Percentiles rank a stretch among this genome's conserved stretches.
phyloP scores from a whole-genome alignment of 2,329 filamentous ascomycete genomes.

The Arthrobotrys entomopaga region DNA sequence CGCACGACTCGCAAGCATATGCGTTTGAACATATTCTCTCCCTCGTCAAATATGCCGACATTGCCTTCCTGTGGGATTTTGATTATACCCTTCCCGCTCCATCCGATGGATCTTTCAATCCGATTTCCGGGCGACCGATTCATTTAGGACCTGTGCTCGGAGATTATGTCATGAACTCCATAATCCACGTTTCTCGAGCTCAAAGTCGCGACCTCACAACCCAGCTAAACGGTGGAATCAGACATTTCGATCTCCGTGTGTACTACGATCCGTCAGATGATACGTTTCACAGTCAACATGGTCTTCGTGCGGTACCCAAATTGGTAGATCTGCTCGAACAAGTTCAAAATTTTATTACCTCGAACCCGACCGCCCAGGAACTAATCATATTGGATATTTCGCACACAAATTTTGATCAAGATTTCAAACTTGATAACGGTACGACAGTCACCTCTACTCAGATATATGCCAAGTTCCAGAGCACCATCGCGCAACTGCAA shows the following conservation, averaged over 20 bases:
- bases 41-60: conserved; percentile 43
- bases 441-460: conserved; percentile 18
- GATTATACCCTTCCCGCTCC: conserved; percentile 47
- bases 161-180: conserved; percentile 32
- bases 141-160: conserved; percentile 41
- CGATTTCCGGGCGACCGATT: conserved; percentile 26
- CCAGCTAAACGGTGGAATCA: conserved; percentile 41
- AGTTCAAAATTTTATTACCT: conserved; percentile 25
- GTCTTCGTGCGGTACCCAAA: conserved; percentile 17
- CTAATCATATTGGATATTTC: conserved; percentile 43
- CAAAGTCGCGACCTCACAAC: conserved; percentile 22
- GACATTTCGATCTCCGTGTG: conserved; percentile 41
- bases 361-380: conserved; percentile 11
- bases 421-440: conserved; percentile 36
- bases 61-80: conserved; percentile 49
- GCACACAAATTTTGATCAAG: conserved; percentile 43
- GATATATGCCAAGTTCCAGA: conserved; percentile 33
- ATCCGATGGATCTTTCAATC: conserved; percentile 43
- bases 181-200: conserved; percentile 38
- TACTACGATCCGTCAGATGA: conserved; percentile 48
- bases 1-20: conserved; percentile 48
- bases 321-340: conserved; percentile 30
- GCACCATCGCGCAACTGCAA: conserved; percentile 22
- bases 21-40: conserved; percentile 29
- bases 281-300: conserved; percentile 43